Evolutionary conservation across 371 early-diverging fungal genomes (phyloP).

Genomic region (Mycotypha africana): DNA sequence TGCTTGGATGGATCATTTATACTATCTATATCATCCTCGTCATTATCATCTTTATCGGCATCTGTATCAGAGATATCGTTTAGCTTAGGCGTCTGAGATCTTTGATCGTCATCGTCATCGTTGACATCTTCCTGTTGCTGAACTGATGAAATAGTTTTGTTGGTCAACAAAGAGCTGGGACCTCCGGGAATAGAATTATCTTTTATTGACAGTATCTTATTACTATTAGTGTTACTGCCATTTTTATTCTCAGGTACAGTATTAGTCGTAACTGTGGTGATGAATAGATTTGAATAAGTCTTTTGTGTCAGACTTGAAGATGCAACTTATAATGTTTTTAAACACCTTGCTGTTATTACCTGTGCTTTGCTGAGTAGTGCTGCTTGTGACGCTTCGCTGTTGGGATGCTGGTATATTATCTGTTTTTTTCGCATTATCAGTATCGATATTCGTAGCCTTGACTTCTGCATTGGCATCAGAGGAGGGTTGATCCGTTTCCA

Average conservation of each 20-base stretch:
- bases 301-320: too few species aligned
- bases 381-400: too few species aligned
- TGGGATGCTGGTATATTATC: too few species aligned
- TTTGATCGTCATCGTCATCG: slow-evolving; percentile 25
- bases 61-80: slow-evolving; percentile 41
- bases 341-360: too few species aligned
- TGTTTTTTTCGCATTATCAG: too few species aligned
- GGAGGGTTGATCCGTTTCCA: slow-evolving; percentile 8
- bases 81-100: slow-evolving; percentile 39
- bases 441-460: not conserved
- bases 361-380: too few species aligned
- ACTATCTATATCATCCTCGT: slow-evolving; percentile 25
- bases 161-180: slow-evolving; percentile 7
- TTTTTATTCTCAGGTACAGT: not conserved
- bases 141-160: slow-evolving; percentile 9
- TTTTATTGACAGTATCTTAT: not conserved
- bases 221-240: not conserved
- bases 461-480: not conserved
- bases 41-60: slow-evolving; percentile 23
- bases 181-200: slow-evolving; percentile 13
- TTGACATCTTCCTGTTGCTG: slow-evolving; percentile 11
- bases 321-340: too few species aligned
- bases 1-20: slow-evolving; percentile 35
- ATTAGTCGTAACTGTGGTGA: not conserved
- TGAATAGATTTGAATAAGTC: too few species aligned